Conservation (phyloP, 768 basidiomycete genomes). For the Lentinula sp. region DNA sequence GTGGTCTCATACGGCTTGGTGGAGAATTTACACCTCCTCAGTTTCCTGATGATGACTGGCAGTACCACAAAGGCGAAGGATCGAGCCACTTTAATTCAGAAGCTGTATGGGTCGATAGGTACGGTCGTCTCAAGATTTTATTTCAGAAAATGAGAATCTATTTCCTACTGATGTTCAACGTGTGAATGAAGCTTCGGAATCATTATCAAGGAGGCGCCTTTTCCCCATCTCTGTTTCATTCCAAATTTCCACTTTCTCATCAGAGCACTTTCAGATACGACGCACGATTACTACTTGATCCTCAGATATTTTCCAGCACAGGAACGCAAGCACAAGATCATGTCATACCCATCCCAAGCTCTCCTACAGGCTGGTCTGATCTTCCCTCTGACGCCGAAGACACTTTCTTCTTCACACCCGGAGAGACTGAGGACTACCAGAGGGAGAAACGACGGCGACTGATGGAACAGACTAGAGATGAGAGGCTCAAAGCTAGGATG, state of each 20-base stretch:
- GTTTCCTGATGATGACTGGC: slow-evolving; percentile 19
- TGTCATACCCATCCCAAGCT: slow-evolving; percentile 20
- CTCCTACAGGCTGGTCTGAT: slow-evolving; percentile 74
- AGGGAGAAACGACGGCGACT: slow-evolving; percentile 62
- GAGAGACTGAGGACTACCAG: slow-evolving; percentile 61
- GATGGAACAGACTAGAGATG: slow-evolving; percentile 54
- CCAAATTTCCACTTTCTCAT: slow-evolving; percentile 14
- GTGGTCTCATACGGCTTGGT: slow-evolving; percentile 21
- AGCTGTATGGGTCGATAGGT: slow-evolving; percentile 80
- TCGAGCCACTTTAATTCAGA: slow-evolving; percentile 11
- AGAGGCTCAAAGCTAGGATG: slow-evolving; percentile 54
- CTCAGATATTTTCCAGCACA: slow-evolving; percentile 21
- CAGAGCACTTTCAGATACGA: slow-evolving; percentile 54
- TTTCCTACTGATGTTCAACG: neutral
- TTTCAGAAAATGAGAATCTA: neutral
- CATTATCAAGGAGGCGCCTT: neutral
- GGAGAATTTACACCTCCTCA: slow-evolving; percentile 5
- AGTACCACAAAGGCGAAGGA: slow-evolving; percentile 9
- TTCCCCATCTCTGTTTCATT: neutral
- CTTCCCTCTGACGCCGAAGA: slow-evolving; percentile 84
- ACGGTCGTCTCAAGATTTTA: slow-evolving; percentile 27
- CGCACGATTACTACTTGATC: slow-evolving; percentile 66
- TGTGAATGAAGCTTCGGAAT: neutral
- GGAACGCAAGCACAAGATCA: slow-evolving; percentile 2
- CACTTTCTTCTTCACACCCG: slow-evolving; percentile 68